These are phyloP conservation scores for Eucalyptus viminalis DNA, from an alignment of 345 rosid species.

Conservation along the genomic window DNA sequence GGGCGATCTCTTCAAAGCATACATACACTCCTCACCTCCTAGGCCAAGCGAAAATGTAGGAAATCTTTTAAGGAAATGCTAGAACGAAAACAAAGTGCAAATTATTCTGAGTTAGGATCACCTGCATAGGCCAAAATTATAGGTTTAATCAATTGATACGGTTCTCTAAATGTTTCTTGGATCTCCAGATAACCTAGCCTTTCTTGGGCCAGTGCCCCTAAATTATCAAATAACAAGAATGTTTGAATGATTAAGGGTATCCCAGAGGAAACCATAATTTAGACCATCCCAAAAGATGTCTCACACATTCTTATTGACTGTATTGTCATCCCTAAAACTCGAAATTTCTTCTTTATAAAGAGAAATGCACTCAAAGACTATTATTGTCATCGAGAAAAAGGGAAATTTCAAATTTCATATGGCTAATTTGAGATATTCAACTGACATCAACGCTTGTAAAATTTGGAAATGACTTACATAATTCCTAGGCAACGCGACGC, in stretches of 20 bases:
- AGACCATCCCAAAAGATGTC: neutral
- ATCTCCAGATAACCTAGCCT: neutral
- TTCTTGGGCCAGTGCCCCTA: fast-evolving
- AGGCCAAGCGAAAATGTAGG: neutral
- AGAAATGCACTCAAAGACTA: neutral
- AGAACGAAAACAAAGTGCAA: neutral
- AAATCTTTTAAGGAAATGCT: neutral
- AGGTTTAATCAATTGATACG: neutral
- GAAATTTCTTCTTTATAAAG: neutral
- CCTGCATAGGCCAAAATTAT: neutral
- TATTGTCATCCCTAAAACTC: neutral
- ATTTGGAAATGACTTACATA: neutral
- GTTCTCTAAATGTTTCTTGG: neutral
- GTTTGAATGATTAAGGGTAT: neutral
- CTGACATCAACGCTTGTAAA: neutral
- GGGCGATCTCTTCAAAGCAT: neutral
- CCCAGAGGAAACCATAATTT: neutral
- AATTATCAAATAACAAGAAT: neutral
- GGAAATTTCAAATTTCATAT: neutral
- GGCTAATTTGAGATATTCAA: neutral
- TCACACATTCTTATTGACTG: neutral
- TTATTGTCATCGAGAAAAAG: neutral
- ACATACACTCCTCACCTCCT: neutral
- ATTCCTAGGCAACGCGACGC: neutral
- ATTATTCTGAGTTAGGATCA: fast-evolving